Percentiles rank a stretch among this genome's conserved stretches.
Conservation (phyloP, 2,329 filamentous ascomycete genomes). For the Sclerotinia sclerotiorum region DNA sequence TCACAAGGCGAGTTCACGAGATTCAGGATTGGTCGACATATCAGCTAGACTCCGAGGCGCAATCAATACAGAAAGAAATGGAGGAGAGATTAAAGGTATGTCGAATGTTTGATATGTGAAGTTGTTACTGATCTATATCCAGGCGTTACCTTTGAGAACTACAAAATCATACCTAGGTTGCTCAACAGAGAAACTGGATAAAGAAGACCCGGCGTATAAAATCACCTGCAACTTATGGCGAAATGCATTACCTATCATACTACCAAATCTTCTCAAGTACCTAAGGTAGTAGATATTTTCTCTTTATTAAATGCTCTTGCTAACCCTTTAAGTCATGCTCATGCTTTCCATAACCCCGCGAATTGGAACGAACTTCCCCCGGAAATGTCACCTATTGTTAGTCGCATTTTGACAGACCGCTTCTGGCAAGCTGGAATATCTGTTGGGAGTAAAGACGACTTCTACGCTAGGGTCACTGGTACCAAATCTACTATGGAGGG, state of each 20-base stretch:
- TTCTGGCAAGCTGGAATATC: constrained; percentile 99
- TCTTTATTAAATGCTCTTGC: constrained; percentile 24
- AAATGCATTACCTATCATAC: constrained; percentile 74
- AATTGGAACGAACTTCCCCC: constrained; percentile 78
- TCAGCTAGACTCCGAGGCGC: constrained; percentile 74
- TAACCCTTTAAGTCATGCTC: constrained; percentile 73
- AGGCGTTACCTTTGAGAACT: constrained; percentile 73
- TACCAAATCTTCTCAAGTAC: constrained; percentile 84
- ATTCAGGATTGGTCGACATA: constrained; percentile 81
- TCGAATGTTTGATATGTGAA: not conserved
- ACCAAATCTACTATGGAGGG: constrained; percentile 90
- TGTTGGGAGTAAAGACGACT: constrained; percentile 91
- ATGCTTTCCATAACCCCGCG: constrained; percentile 82
- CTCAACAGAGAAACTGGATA: constrained; percentile 85
- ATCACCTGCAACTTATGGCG: constrained; percentile 82
- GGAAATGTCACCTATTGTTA: constrained; percentile 75
- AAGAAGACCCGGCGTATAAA: constrained; percentile 68
- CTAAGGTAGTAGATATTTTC: constrained; percentile 52
- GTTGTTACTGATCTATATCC: not conserved
- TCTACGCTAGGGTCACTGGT: constrained; percentile 86
- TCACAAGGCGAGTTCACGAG: constrained; percentile 68
- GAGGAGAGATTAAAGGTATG: constrained; percentile 69
- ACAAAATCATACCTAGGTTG: constrained; percentile 93
- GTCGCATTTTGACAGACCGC: constrained; percentile 82
- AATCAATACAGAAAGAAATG: constrained; percentile 74